Evolutionary conservation across 148 eudicot species (phyloP).

Genomic region (Linanthus parryae): DNA sequence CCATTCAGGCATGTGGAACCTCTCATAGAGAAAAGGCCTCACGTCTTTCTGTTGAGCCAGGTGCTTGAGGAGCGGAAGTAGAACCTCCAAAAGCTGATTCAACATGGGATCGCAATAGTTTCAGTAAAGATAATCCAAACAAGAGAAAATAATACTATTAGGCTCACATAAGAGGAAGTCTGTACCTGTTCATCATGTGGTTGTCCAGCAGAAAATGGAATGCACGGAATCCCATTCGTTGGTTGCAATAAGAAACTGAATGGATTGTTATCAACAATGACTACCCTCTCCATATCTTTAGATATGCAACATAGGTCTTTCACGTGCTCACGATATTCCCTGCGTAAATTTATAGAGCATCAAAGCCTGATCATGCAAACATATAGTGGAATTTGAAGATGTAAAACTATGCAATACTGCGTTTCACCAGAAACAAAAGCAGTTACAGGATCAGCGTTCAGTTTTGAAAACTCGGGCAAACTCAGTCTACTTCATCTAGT

Average conservation of each 20-base stretch:
- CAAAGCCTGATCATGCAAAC: neutral
- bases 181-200: constrained; percentile 92
- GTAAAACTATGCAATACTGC: too few relatives aligned
- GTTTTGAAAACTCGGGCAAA: too few relatives aligned
- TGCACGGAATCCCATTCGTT: constrained; percentile 87
- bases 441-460: too few relatives aligned
- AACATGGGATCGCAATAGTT: too few relatives aligned
- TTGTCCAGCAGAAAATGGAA: constrained; percentile 92
- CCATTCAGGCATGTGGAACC: constrained; percentile 95
- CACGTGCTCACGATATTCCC: constrained; percentile 92
- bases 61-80: constrained; percentile 82
- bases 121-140: too few relatives aligned
- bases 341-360: constrained; percentile 23
- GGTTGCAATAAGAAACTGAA: constrained; percentile 97
- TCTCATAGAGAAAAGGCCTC: constrained; percentile 67
- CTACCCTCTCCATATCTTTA: constrained; percentile 66
- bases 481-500: too few relatives aligned
- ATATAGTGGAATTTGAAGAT: too few relatives aligned
- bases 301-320: constrained; percentile 80
- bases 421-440: too few relatives aligned
- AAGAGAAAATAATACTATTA: too few relatives aligned
- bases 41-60: constrained; percentile 74
- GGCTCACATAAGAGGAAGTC: neutral
- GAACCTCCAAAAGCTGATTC: constrained; percentile 75
- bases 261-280: constrained; percentile 95